Evolutionary conservation across 805 yeast species (phyloP), one percentile per base, ranked within the genome.

Genomic region (Lipomyces orientalis): DNA sequence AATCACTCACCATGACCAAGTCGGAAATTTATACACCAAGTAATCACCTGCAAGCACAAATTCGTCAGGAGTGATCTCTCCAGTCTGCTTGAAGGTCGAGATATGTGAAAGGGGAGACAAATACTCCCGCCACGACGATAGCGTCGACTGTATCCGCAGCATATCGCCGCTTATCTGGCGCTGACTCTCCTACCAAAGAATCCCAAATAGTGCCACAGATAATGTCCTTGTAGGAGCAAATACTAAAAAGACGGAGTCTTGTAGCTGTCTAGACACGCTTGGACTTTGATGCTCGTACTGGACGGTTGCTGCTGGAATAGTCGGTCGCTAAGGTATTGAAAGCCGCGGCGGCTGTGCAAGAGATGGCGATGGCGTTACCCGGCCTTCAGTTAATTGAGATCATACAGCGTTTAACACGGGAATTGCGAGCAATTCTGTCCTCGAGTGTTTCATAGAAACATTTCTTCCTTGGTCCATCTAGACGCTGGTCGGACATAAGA

Each of bases 11-110:
- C 99, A 95, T 69, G 88, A 87, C 99, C 99, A 95, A 0, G 98
- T 95, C 1, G 99, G 98, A 77, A 95, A 95, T 82, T 90, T 91
- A 78, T 87, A 88, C 39, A 89, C 93, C 66, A 95, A 81, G 78
- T 92, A 95, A 77, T 95, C 98, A 29, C 99, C 99, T 2, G 99
- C 98, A 64, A 82, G 82, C 9, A 93, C 94, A 79, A 95, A 95
- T 78, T 95, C 99, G 63, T 91, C 97, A 0, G 99, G 99, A 0
- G 97, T 91, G 61, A 95, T 88, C 77, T 94, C 95, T 3, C 99
- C 99, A 0, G 97, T 90, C 60, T 84, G 80, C 64, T 87, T 83
- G 80, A 93, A 95, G 19, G 95, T 91, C 33, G 98, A 93, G n/a
- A 82, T 85, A 78, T 93, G 91, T 56, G 89, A 85, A 1, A 94